Percentiles rank a stretch among this genome's conserved stretches.
These are phyloP conservation scores for Claviceps pusilla DNA, from an alignment of 2,329 filamentous ascomycete species.

Conservation along the genomic window DNA sequence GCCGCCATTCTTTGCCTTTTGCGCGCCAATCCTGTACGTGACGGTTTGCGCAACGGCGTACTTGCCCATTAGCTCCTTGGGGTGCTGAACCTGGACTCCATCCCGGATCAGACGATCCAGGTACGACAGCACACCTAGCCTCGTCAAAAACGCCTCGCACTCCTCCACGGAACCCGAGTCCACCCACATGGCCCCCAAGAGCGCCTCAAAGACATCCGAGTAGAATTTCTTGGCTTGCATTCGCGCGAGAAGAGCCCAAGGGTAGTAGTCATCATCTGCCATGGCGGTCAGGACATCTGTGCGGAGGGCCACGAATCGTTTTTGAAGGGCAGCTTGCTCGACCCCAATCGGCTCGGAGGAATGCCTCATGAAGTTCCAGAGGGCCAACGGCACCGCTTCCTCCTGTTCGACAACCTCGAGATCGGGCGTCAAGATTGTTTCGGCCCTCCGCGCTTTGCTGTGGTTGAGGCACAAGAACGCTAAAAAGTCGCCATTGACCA, in stretches of 20 bases:
- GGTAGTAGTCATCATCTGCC: slow-evolving; percentile 40
- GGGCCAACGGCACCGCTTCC: slow-evolving; percentile 19
- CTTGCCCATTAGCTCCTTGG: slow-evolving; percentile 53
- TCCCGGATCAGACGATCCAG: slow-evolving; percentile 47
- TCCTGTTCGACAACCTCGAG: slow-evolving; percentile 8
- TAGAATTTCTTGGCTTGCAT: slow-evolving; percentile 61
- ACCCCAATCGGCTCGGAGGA: slow-evolving; percentile 30
- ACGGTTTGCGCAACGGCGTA: slow-evolving; percentile 38
- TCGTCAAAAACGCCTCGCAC: slow-evolving; percentile 46
- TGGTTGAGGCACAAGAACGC: slow-evolving; percentile 54
- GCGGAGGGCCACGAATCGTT: slow-evolving; percentile 34
- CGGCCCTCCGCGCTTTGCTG: slow-evolving; percentile 9
- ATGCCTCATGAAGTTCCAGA: slow-evolving; percentile 60
- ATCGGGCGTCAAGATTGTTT: slow-evolving; percentile 8
- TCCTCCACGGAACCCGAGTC: slow-evolving; percentile 51
- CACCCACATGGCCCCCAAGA: slow-evolving; percentile 71
- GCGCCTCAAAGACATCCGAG: slow-evolving; percentile 67
- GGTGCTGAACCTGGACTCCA: slow-evolving; percentile 42
- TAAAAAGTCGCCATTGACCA: slow-evolving; percentile 70
- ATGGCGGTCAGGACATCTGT: slow-evolving; percentile 36
- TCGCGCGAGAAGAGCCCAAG: slow-evolving; percentile 57
- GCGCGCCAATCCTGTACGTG: slow-evolving; percentile 31
- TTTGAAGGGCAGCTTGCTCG: slow-evolving; percentile 28
- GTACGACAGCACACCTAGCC: slow-evolving; percentile 49
- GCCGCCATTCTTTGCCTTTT: slow-evolving; percentile 8